phyloP scores from a whole-genome alignment of 257 asterid species.

The Nicotiana otophora region DNA sequence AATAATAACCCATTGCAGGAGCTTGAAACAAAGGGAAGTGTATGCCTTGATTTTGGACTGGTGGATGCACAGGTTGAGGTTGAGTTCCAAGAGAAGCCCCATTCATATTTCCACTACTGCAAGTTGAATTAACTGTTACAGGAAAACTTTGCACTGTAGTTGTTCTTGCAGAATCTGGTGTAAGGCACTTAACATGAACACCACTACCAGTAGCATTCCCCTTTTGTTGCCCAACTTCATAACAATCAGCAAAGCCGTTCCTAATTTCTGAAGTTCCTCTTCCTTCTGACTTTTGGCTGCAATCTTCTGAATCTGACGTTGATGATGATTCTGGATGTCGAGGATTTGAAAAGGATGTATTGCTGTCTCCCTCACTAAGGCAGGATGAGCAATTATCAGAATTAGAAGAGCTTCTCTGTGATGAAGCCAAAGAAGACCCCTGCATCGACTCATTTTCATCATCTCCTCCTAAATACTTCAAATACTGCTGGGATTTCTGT shows the following conservation, averaged over 20 bases:
- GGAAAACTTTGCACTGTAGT: constrained; percentile 23
- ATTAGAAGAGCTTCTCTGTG: constrained; percentile 50
- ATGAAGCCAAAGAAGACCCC: constrained; percentile 14
- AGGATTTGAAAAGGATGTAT: constrained; percentile 44
- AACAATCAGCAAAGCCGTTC: constrained; percentile 31
- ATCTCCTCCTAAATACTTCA: constrained; percentile 30
- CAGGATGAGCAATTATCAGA: constrained; percentile 74
- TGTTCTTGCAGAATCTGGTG: constrained; percentile 26
- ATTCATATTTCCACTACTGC: constrained; percentile 32
- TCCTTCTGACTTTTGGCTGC: constrained; percentile 60
- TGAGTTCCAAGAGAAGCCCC: constrained; percentile 31
- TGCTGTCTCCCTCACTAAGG: constrained; percentile 46
- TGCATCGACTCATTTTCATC: constrained; percentile 33
- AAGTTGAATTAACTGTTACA: constrained; percentile 28
- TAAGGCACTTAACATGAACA: constrained; percentile 25
- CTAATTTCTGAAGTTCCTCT: constrained; percentile 43
- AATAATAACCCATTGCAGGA: constrained; percentile 66
- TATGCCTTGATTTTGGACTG: constrained; percentile 49
- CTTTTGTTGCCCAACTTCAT: constrained; percentile 19
- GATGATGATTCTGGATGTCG: constrained; percentile 61
- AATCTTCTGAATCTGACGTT: constrained; percentile 79
- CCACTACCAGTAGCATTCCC: constrained; percentile 19
- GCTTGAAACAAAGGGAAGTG: constrained; percentile 66
- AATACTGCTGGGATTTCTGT: constrained; percentile 30
- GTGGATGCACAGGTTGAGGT: constrained; percentile 53